Evolutionary conservation across 768 basidiomycete genomes (phyloP).

Genomic region (Termitomyces sp.): DNA sequence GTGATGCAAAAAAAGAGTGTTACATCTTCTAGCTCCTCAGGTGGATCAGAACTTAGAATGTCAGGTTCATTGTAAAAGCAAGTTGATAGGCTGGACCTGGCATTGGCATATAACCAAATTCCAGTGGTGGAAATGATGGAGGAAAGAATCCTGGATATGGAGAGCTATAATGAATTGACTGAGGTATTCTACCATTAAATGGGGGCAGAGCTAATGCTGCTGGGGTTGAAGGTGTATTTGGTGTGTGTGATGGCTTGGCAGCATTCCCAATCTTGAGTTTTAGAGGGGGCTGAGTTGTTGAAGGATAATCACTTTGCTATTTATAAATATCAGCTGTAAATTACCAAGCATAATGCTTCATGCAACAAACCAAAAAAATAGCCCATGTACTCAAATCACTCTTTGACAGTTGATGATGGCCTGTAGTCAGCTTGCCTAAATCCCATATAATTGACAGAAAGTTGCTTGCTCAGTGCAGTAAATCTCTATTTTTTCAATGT

Average conservation of each 20-base stretch:
- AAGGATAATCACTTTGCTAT: neutral
- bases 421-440: no score
- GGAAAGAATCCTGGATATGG: neutral
- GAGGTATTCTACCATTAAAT: neutral
- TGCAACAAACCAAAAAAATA: no score
- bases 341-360: no score
- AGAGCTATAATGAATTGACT: neutral
- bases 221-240: neutral
- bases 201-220: neutral
- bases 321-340: no score
- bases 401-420: no score
- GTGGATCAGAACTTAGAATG: constrained; percentile 6
- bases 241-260: neutral
- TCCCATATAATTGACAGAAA: no score
- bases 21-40: constrained; percentile 5
- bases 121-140: neutral
- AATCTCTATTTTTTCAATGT: no score
- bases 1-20: neutral
- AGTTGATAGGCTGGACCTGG: neutral
- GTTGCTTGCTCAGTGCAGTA: no score
- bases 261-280: constrained; percentile 1
- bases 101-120: neutral
- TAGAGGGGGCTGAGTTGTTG: constrained; percentile 2
- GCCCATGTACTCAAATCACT: no score
- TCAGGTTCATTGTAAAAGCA: neutral